These are phyloP conservation scores for Penicillium sp. DNA, from an alignment of 2,329 filamentous ascomycete genomes.

Conservation along the genomic window DNA sequence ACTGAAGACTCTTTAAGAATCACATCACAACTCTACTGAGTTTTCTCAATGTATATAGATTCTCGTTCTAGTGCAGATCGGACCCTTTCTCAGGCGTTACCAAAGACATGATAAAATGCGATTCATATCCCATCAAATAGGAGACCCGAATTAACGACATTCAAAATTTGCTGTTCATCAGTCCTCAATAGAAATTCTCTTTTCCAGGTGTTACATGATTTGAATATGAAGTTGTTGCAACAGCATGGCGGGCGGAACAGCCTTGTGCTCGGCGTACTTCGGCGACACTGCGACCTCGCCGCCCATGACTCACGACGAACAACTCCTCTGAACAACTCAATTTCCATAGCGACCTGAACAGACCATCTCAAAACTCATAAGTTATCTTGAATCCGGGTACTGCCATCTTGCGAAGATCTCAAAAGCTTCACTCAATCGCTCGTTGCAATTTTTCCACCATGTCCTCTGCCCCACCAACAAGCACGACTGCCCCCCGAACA, in stretches of 20 bases:
- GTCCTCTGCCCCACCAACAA: conserved; percentile 26
- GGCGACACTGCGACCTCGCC: not conserved
- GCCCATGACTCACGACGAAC: conserved; percentile 5
- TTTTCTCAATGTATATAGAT: not conserved
- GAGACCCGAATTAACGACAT: not conserved
- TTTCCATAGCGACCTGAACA: not conserved
- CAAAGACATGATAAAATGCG: not conserved
- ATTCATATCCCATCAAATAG: not conserved
- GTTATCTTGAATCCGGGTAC: not conserved
- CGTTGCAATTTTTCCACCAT: conserved; percentile 13
- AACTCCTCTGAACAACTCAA: not conserved
- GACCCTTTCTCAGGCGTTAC: not conserved
- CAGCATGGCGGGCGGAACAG: not conserved
- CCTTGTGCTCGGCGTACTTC: not conserved
- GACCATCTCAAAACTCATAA: not conserved
- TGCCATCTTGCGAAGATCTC: not conserved
- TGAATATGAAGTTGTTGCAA: not conserved
- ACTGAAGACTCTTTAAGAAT: not conserved
- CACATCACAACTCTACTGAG: no score
- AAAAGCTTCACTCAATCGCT: not conserved
- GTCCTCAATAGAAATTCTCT: not conserved
- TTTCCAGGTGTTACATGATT: not conserved
- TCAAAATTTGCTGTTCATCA: not conserved
- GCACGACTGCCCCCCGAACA: conserved; percentile 20
- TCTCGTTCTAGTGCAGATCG: not conserved